Base-by-base conservation (phyloP, 352 stramenopile species). In the Thraustochytrium striatum region DNA sequence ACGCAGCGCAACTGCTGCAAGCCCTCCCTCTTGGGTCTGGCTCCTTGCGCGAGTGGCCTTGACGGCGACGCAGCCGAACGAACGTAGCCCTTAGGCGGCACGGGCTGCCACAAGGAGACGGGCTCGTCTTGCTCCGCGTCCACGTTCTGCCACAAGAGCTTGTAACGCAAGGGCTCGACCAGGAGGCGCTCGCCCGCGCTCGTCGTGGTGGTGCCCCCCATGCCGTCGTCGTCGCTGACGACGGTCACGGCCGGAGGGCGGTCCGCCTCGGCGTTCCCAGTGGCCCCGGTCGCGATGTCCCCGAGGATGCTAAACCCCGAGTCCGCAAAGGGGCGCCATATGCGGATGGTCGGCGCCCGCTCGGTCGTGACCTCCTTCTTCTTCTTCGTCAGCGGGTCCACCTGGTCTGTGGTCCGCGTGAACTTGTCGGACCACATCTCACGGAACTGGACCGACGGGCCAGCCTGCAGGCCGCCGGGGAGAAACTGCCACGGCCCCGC, bases 271-370 rank as follows among this genome's bases (percentile, higher is more conserved):
- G 16, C 25, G 28, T 30, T 1, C 9, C 3, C 30, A 5, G 28
- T 75, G 28, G 8, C 52, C 5, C 32, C 28, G 5, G 65, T 75
- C 16, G 65, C 65, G 41, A 75, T 43, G 30, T 75, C 65, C 5
- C 65, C 65, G 21, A 75, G 52, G 30, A 75, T 75, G 50, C 50
- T 43, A 32, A 75, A 75, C 9, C 65, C 65, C 0, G 65, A 61
- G 52, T 75, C 65, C 19, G 65, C 65, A 70, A 75, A 75, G 0
- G 65, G 65, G 5, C 65, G 65, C 65, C 65, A 75, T 30, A 75
- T 75, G 11, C 65, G 65, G 5, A 75, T 30, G 2, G 43, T 75
- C 8, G 65, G 44, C n/a, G 30, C 44, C 21, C 65, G 65, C 39
- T 75, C 65, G 1, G 50, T 38, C 25, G 52, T 61, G 5, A 75